These are phyloP conservation scores for Globisporangium recalcitrans DNA, from an alignment of 352 stramenopile genomes.

Conservation along the genomic window DNA sequence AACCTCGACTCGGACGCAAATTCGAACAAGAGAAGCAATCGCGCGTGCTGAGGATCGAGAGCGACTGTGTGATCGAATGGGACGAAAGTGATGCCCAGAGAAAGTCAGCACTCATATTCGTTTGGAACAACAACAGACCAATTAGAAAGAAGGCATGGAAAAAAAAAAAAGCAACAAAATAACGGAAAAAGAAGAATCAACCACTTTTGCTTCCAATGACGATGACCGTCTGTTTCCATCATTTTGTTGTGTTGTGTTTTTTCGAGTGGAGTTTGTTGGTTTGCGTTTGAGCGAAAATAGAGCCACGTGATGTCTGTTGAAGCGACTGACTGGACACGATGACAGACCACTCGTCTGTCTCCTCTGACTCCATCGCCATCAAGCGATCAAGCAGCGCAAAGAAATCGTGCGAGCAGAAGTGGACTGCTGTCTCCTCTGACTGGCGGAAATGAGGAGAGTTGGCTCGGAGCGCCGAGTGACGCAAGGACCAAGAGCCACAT, in stretches of 20 bases:
- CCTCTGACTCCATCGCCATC: too few relatives aligned
- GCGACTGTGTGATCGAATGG: neutral
- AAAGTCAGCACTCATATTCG: neutral
- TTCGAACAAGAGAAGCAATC: conserved; percentile 12
- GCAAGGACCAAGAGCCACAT: too few relatives aligned
- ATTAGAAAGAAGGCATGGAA: neutral
- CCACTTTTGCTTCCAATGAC: neutral
- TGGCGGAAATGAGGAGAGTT: neutral
- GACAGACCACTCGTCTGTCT: too few relatives aligned
- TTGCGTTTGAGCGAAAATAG: too few relatives aligned
- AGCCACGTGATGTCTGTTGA: too few relatives aligned
- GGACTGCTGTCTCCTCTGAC: neutral
- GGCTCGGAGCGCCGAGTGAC: neutral
- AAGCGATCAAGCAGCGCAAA: too few relatives aligned
- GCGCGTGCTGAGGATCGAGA: neutral
- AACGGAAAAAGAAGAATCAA: neutral
- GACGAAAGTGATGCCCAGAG: neutral
- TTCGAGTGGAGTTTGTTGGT: too few relatives aligned
- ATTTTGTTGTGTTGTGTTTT: too few relatives aligned
- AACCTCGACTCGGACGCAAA: conserved; percentile 1
- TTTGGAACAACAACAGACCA: neutral
- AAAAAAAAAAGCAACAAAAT: neutral
- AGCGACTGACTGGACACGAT: too few relatives aligned
- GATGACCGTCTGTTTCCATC: neutral
- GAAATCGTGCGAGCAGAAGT: too few relatives aligned